A percentile compares a stretch with the other conserved stretches of the same genome.
phyloP scores from a whole-genome alignment of 768 basidiomycete species.

The Pisolithus microcarpus region DNA sequence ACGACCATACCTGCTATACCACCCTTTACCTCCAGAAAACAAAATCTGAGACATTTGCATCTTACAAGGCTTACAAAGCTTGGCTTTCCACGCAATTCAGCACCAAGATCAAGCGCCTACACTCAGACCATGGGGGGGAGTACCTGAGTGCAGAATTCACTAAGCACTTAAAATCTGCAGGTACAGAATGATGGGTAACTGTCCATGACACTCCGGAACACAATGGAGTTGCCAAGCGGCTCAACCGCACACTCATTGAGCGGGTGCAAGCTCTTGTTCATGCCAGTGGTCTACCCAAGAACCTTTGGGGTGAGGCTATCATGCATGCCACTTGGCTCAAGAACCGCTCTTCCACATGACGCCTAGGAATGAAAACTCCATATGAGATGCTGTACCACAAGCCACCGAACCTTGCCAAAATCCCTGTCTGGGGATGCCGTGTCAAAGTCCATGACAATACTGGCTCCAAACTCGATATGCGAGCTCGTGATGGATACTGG shows the following conservation, averaged over 20 bases:
- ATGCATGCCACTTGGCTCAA: neutral
- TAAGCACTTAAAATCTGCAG: neutral
- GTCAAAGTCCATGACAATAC: neutral
- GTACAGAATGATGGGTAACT: constrained; percentile 26
- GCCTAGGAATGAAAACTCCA: neutral
- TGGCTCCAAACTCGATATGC: neutral
- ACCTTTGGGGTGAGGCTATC: neutral
- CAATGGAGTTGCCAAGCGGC: constrained; percentile 33
- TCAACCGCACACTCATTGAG: neutral
- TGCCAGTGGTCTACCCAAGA: neutral
- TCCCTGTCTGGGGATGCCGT: neutral
- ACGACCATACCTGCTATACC: constrained; percentile 3
- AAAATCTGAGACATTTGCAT: constrained; percentile 7
- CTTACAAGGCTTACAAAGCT: constrained; percentile 1
- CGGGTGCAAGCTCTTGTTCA: neutral
- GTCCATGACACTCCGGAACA: constrained; percentile 37
- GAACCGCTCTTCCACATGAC: neutral
- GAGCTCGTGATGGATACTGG: neutral
- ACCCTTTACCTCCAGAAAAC: neutral
- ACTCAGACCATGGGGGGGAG: constrained; percentile 18
- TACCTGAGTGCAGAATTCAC: constrained; percentile 22
- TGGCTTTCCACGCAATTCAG: neutral
- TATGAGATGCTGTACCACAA: constrained; percentile 1
- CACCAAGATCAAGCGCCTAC: neutral
- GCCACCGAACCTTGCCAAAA: neutral